Evolutionary conservation across 305 asterid genomes (phyloP).

Genomic region (Ajuga reptans): DNA sequence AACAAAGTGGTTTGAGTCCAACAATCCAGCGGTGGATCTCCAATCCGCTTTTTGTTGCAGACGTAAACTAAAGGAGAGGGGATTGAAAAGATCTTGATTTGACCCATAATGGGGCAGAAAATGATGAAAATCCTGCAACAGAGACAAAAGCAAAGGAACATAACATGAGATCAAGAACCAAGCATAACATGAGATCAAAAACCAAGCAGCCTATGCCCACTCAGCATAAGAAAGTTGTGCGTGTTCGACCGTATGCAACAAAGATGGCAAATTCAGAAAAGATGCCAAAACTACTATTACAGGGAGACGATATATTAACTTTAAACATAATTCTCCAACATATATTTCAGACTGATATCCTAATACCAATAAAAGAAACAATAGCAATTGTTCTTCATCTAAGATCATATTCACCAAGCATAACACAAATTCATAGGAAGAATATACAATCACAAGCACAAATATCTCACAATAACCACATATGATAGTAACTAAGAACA

Average conservation of each 20-base stretch:
- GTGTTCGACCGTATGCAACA: not conserved
- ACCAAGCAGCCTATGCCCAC: not conserved
- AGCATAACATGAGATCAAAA: not conserved
- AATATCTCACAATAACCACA: not conserved
- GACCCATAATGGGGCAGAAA: conserved; percentile 34
- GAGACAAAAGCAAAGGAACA: not conserved
- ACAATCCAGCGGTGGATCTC: conserved; percentile 34
- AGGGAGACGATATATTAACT: not conserved
- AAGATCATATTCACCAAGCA: not conserved
- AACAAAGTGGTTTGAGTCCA: conserved; percentile 30
- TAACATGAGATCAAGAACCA: not conserved
- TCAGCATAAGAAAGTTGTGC: not conserved
- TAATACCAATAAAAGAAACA: not conserved
- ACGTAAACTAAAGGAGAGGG: conserved; percentile 27
- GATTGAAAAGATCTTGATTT: conserved; percentile 36
- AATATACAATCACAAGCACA: not conserved
- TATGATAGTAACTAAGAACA: not conserved
- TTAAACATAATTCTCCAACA: not conserved
- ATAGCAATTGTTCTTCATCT: not conserved
- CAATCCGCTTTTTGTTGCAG: conserved; percentile 40
- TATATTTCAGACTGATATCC: not conserved
- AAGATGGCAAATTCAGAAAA: not conserved
- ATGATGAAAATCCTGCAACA: conserved; percentile 45
- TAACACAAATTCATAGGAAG: not conserved
- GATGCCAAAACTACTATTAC: not conserved